Evolutionary conservation across 2,329 filamentous ascomycete genomes (phyloP), one percentile per base, ranked within the genome.

Genomic region (Fusarium humuli): DNA sequence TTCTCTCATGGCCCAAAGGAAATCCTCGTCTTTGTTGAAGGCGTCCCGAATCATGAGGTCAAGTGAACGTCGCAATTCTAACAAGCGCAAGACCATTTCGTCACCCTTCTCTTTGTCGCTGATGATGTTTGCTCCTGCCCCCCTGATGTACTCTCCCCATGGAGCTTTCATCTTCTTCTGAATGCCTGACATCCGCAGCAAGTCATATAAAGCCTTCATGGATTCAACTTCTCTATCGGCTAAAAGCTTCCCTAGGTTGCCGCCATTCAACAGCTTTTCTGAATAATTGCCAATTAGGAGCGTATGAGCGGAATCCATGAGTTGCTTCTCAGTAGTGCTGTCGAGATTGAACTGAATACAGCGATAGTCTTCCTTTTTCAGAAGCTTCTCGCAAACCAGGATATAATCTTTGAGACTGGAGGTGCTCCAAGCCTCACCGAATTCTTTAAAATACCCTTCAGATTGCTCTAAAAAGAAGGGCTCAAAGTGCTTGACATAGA

Each of bases 271-370:
- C 10, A 95, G 83, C 70, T 90, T 87, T 18, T 84, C 83, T 23
- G 91, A 87, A 73, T 93, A 91, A 25, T 89, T 83, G 18, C 87
- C 83, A 34, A 99, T 89, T 23, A 98, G 81, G 53, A 90, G 88
- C 6, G 87, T 82, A 76, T 98, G 93, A 4, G 96, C 88, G 27
- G 90, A 83, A 22, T 90, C 86, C 44, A 95, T 88, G 7, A 98
- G 82, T 70, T 91, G 89, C 71, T 91, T 88, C 78, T 93, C 92
- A 0, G 96, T 98, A 23, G 91, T 92, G 67, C 89, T 91, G 77
- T 97, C 94, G 46, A 99, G 86, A 63, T 92, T 91, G 80, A 92
- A 97, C 20, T 88, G 83, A 66, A 96, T 92, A 77, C 94, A 97
- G 40, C 94, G 87, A 63, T 86, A 81, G 71, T 91, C 87, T 80